These are phyloP conservation scores for Claviceps digitariae DNA, from an alignment of 2,329 filamentous ascomycete genomes.

Conservation along the genomic window DNA sequence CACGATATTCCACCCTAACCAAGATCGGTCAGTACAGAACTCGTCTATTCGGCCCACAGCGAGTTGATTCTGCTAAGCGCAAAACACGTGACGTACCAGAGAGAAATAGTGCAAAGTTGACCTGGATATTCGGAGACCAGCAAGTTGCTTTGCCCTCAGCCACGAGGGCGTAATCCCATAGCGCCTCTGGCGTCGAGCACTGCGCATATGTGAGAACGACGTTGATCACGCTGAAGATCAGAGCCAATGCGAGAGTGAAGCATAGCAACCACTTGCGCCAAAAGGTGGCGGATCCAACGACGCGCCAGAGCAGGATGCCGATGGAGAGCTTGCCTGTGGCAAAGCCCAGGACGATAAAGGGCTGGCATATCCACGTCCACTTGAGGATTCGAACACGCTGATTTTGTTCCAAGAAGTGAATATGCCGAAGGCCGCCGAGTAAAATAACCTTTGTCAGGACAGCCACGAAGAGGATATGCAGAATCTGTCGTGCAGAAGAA, in stretches of 20 bases:
- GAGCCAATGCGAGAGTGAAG: not conserved
- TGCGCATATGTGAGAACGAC: conserved; percentile 3
- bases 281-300: conserved; percentile 2
- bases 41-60: too few relatives aligned
- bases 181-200: conserved; percentile 1
- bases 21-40: not conserved
- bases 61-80: too few relatives aligned
- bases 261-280: conserved; percentile 4
- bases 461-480: conserved; percentile 1
- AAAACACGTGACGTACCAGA: conserved; percentile 3
- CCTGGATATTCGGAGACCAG: not conserved
- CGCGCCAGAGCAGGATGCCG: conserved; percentile 2
- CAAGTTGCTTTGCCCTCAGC: not conserved
- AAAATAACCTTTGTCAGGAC: not conserved
- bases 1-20: conserved; percentile 3
- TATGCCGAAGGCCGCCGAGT: conserved; percentile 1
- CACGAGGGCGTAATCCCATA: conserved; percentile 1
- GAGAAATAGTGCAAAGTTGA: conserved; percentile 2
- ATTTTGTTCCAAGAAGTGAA: not conserved
- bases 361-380: conserved; percentile 4
- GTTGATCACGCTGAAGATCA: not conserved
- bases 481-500: not conserved
- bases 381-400: not conserved
- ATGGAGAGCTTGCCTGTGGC: conserved; percentile 5
- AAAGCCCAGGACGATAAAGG: conserved; percentile 4